Evolutionary conservation across 2,329 filamentous ascomycete species (phyloP).

Genomic region (Pleochaeta shiraiana): DNA sequence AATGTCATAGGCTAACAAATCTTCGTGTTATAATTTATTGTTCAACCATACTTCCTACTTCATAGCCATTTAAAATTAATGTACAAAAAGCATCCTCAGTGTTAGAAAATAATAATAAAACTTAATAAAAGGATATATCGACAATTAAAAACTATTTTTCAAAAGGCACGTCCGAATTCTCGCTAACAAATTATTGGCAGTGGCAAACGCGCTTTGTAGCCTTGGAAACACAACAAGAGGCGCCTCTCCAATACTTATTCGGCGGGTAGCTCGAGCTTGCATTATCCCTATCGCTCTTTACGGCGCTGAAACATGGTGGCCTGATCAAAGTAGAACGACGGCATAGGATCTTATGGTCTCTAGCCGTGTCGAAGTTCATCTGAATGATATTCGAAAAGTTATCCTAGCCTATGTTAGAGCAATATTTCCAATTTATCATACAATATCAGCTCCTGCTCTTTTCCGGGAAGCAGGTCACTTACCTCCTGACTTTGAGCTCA

Average conservation of each 20-base stretch:
- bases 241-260: not conserved
- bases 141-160: not conserved
- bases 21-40: no score
- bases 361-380: not conserved
- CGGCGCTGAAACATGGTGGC: not conserved
- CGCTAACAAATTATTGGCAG: not conserved
- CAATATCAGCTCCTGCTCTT: not conserved
- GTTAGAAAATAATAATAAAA: no score
- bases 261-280: not conserved
- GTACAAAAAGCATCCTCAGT: no score
- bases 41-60: no score
- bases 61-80: no score
- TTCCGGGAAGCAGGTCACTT: not conserved
- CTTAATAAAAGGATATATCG: no score
- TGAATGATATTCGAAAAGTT: not conserved
- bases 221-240: no score
- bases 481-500: not conserved
- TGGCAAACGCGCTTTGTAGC: not conserved
- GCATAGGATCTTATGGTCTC: not conserved
- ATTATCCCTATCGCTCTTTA: not conserved
- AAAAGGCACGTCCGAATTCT: not conserved
- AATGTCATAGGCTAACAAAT: no score
- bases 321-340: not conserved
- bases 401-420: not conserved
- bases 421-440: not conserved